phyloP scores from a whole-genome alignment of 2,329 filamentous ascomycete genomes.

The Fusarium penzigii region DNA sequence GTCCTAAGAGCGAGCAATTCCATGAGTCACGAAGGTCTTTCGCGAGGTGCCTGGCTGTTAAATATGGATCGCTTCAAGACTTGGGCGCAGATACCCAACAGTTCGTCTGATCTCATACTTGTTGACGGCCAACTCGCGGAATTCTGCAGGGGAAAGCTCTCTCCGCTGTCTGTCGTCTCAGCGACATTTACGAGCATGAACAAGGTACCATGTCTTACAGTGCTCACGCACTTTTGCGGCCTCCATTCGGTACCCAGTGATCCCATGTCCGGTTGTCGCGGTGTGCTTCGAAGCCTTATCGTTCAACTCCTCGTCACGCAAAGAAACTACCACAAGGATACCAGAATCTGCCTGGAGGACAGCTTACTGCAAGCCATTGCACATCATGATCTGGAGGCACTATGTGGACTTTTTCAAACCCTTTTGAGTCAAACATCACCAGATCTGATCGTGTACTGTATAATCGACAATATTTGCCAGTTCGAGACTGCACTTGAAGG shows the following conservation, averaged over 20 bases:
- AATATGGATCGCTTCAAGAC: not conserved
- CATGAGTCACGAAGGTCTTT: not conserved
- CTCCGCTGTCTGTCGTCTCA: constrained; percentile 5
- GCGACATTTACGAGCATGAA: constrained; percentile 2
- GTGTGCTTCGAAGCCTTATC: constrained; percentile 1
- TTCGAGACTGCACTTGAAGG: constrained; percentile 1
- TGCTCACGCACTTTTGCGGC: constrained; percentile 2
- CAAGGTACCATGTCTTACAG: not conserved
- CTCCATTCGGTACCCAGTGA: not conserved
- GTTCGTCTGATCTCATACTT: constrained; percentile 1
- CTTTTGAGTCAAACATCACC: not conserved
- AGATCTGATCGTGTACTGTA: not conserved
- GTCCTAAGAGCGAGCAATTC: constrained; percentile 2
- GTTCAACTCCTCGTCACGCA: constrained; percentile 1
- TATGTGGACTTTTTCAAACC: constrained; percentile 1
- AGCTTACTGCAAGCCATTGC: not conserved
- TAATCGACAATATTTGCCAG: constrained; percentile 2
- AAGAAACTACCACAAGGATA: not conserved
- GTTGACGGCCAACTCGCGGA: constrained; percentile 3
- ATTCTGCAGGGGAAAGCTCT: constrained; percentile 2
- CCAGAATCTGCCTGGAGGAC: not conserved
- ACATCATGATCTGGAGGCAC: not conserved
- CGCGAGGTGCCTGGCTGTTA: constrained; percentile 3
- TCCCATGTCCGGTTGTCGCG: not conserved
- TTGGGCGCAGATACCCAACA: constrained; percentile 2